Evolutionary conservation across 345 rosid species (phyloP), one percentile per base, ranked within the genome.

Genomic region (Toxicodendron radicans): DNA sequence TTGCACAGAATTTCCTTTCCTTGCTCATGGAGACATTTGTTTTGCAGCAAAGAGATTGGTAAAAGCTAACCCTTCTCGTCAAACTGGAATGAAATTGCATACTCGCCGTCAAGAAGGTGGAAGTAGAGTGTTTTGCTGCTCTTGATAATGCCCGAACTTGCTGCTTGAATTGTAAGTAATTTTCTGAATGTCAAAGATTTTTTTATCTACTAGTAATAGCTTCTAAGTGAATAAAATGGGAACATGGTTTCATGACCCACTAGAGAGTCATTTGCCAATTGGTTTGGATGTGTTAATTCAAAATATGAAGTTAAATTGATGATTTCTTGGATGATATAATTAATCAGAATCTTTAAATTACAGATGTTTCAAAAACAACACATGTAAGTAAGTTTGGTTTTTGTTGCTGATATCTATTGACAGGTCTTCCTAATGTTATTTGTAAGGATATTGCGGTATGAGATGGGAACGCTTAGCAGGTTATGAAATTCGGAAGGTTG

Each of bases 1-100:
- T 53, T 14, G 10, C n/a, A 52, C 5, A 60, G 53, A 60, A 41
- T 24, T 66, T 27, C 2, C 23, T 20, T 27, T 32, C 46, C 10
- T 5, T 23, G 16, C 75, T 77, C 52, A 58, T 61, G 32, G 13
- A 14, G 35, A 58, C 66, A 62, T 76, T 58, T 53, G 63, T 72
- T 18, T 78, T 81, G 84, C 91, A 91, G 96, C 92, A 13, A 89
- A 87, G 73, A 81, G 87, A 80, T 60, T 91, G 71, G 92, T 81
- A 30, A 87, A 85, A 77, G 89, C 89, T 73, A 83, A 71, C 68
- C 93, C 96, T 63, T 74, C 82, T 0, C 88, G 89, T 45, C 83
- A 86, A 13, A 71, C 81, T 16, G 96, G 96, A 66, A 91, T 91
- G 90, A 91, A 84, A 71, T 69, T 91, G 83, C 89, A 86, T 23